Evolutionary conservation across 1,139 yeast species (phyloP), one percentile per base, ranked within the genome.

Genomic region (Blastobotrys niveus): DNA sequence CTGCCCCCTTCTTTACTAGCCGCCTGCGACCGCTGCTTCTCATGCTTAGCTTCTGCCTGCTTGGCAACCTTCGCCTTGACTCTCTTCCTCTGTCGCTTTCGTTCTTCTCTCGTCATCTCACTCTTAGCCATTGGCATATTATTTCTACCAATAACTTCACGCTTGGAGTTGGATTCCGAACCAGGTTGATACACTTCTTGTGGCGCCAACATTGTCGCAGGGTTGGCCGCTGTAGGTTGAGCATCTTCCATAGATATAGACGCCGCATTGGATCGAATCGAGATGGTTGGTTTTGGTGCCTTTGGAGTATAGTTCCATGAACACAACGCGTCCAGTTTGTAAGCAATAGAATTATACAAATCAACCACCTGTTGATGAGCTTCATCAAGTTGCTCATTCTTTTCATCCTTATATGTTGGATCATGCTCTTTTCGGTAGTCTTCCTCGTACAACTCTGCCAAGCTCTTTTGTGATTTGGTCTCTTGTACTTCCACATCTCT

Each of bases 271-370:
- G 89, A 87, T 60, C 82, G 87, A 58, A 91, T 80, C 48, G 85
- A 89, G 52, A 89, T 70, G 21, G 81, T 67, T 55, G 86, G 84
- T 61, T 84, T 81, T 46, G 86, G 80, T 14, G 96, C 96, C 63
- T 83, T 86, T 45, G 98, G 98, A 44, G 88, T 77, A 68, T 83
- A 91, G 62, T 88, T 94, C 55, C 96, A 95, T 8, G 96, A 87
- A 38, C 95, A 80, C 45, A 91, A 72, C 1, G 96, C 80, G 63
- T 91, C 97, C 39, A 91, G 75, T 55, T 82, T 83, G 59, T 83
- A 80, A 40, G 76, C 73, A 33, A 93, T 71, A 20, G 70, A 70
- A 39, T 74, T 72, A 60, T 80, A 88, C 49, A 91, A 61, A 38
- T 74, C 79, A 34, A 74, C 68, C 45, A 93, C 80, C 62, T 89